Base-by-base conservation (phyloP, 1,284 basidiomycete species). In the Irpex sp. region DNA sequence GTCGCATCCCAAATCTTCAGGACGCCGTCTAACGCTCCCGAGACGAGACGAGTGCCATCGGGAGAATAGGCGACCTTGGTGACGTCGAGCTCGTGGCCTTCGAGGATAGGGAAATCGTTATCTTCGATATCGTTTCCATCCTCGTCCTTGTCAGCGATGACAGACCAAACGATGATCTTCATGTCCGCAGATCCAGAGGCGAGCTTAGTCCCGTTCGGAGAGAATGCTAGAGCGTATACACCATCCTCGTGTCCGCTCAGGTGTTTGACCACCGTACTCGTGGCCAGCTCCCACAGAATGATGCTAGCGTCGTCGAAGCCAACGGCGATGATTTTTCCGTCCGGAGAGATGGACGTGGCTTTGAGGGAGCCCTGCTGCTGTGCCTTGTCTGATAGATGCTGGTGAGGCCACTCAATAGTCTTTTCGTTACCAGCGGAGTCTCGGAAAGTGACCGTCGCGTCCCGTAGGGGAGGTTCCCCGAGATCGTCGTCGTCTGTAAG, bases 11-110 rank as follows among this genome's bases (percentile, higher is more conserved):
- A 45, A 8, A 45, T 45, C 14, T 45, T 45, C 16, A 45, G 5
- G 14, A 18, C 18, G 18, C 42, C 42, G 18, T 9, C 59, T 47
- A 18, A 68, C 65, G 59, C 58, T 63, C 36, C 68, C 9, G 71
- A 67, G 5, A 64, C 71, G 35, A 72, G 48, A n/a, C 48, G 45
- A 21, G 49, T 61, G 19, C 67, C 68, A 56, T 70, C 68, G 8
- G 68, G 61, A 5, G 72, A 68, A 62, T 61, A 71, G 9, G 60
- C 66, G 45, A 68, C 61, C 28, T 57, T 42, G 48, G 61, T 64
- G 18, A 71, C 61, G 16, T 61, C 33, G 10, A 59, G 61, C 4
- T 58, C 54, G 45, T 68, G 66, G n/a, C 63, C 66, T 21, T 56
- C 42, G 19, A 71, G 48, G 39, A 45, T 45, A 45, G 39, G n/a